Base-by-base conservation (phyloP, 2,329 filamentous ascomycete species). In the Clarireedia homoeocarpa region DNA sequence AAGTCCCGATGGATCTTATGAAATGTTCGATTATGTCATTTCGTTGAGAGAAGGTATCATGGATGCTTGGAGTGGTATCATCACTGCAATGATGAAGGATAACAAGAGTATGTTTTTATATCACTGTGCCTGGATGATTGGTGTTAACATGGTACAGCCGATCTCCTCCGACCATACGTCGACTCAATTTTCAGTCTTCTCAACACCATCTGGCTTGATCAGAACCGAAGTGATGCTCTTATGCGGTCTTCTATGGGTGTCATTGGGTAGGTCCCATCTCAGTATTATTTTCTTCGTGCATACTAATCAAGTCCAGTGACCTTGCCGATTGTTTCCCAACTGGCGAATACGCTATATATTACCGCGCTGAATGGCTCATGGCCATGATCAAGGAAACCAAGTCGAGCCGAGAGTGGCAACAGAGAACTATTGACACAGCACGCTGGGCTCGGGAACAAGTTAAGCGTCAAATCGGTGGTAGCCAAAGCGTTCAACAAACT, bases 61-160 rank as follows among this genome's bases (percentile, higher is more conserved):
- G 86, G 94, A 99, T 78, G 94, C 94, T 36, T 99, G 95, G 91
- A 91, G 91, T 67, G 94, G 94, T 63, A 94, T 96, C 63, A 91
- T 99, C 69, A 85, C 92, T 71, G 91, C 94, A 53, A 91, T 97
- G 86, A 95, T 94, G 77, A 75, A 80, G 51, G 89, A 86, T 67
- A 77, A 77, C 67, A 92, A 92, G 77, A 84, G 86, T 88, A 73
- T 72, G 83, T 75, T 17, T 48, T 17, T 23, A 6, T 4, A 17
- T 7, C 23, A 30, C 10, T 17, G 40, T 24, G 51, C 3, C 10
- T 39, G 9, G 3, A 45, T 14, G 17, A 17, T 26, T 53, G 17
- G 36, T 62, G 51, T 71, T 74, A 65, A 70, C 52, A 56, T 53
- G 48, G 54, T 62, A 38, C 65, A 92, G 87, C 86, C 57, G 75